Base-by-base conservation (phyloP, 192 early-diverging fungal genomes). In the Obelidium mucronatum region DNA sequence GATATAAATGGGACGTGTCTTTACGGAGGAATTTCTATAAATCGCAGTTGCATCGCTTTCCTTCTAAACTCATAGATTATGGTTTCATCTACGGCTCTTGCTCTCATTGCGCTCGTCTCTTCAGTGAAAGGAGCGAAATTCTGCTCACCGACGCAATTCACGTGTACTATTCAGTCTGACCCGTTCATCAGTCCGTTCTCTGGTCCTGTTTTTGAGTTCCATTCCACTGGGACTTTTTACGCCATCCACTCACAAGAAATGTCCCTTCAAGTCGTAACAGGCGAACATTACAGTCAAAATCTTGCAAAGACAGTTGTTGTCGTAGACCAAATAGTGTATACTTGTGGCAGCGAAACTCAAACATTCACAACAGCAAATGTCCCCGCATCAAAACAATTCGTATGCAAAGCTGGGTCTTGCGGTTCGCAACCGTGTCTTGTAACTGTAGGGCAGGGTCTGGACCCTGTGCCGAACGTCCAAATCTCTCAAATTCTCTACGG, bases 211-310 rank as follows among this genome's bases (percentile, higher is more conserved):
- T 65, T 37, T 35, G 19, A 34, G 34, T 11, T 65, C 19, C 28
- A 30, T 35, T 15, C 19, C 31, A 8, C 31, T 13, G 34, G 63
- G 17, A 39, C 11, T 11, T 33, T n/a, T 1, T 39, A 39, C 26
- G 63, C 63, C 37, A 8, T 65, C 33, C n/a, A 65, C 31, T 22
- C 63, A 30, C 33, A 65, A 13, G 63, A 65, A 30, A 65, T 65
- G 63, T n/a, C n/a, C 63, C 37, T 15, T 65, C 33, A 6, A 65
- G 28, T 22, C 63, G 33, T 30, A 65, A 13, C 33, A 65, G 19
- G 39, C 39, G 63, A 65, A 65, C 15, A 36, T 65, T 36, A 39
- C 35, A 22, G 63, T 39, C 19, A 30, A 33, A 19, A 40, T 65
- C 8, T 22, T 37, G 19, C 8, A 59, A 11, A 6, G 24, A 48